Conservation (phyloP, 257 asterid species). For the Jaltomata sinuosa region DNA sequence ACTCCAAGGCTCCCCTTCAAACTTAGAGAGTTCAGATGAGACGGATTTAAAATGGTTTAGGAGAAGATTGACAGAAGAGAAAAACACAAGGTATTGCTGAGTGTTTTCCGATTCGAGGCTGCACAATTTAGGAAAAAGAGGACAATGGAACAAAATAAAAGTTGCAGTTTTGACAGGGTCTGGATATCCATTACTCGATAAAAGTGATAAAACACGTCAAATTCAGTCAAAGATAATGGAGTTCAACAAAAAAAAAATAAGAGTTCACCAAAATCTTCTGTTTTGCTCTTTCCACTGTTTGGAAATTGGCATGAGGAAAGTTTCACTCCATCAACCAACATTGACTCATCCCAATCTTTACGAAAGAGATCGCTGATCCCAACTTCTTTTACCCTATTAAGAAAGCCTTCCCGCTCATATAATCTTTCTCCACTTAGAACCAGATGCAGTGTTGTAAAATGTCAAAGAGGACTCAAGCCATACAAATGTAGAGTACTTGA, state of each 20-base stretch:
- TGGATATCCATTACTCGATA: neutral
- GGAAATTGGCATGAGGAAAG: neutral
- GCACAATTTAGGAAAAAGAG: neutral
- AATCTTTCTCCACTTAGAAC: neutral
- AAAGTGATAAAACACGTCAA: neutral
- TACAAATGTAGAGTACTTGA: neutral
- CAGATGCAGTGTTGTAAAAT: neutral
- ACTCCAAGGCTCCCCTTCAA: too few species aligned
- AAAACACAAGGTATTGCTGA: neutral
- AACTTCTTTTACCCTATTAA: slow-evolving; percentile 4
- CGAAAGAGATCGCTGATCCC: neutral
- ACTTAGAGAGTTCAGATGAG: neutral
- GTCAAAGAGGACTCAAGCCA: neutral
- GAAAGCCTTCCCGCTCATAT: neutral
- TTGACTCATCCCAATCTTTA: neutral
- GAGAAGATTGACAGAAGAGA: neutral
- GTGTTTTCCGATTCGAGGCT: neutral
- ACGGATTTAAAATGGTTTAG: neutral
- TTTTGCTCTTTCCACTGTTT: neutral
- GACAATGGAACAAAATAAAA: neutral
- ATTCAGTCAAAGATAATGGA: neutral
- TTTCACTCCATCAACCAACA: neutral
- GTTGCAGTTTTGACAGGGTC: neutral
- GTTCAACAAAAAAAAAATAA: too few species aligned
- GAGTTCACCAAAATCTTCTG: neutral